Evolutionary conservation across 129 eudicot genomes (phyloP).

Genomic region (Chrysanthemum seticuspe): DNA sequence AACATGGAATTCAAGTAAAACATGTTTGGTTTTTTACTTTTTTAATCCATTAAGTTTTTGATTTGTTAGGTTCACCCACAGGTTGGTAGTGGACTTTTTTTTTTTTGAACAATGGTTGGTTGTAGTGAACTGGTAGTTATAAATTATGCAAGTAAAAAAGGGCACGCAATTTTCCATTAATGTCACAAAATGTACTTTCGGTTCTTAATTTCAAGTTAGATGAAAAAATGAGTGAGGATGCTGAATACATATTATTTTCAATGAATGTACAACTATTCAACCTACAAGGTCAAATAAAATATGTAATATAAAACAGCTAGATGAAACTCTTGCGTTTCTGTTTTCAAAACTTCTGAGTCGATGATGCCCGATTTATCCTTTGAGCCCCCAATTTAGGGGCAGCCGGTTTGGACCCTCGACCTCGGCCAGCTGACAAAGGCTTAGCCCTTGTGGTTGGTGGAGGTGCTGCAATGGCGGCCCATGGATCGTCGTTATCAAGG

Average conservation of each 20-base stretch:
- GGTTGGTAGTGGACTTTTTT: neutral
- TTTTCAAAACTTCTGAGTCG: conserved; percentile 51
- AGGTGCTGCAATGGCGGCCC: conserved; percentile 99
- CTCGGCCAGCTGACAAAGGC: conserved; percentile 77
- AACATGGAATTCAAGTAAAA: too few species aligned
- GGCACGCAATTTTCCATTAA: neutral
- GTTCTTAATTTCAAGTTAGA: conserved; percentile 15
- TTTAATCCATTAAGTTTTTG: neutral
- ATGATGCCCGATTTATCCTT: conserved; percentile 77
- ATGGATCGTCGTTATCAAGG: conserved; percentile 57
- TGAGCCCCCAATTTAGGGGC: conserved; percentile 86
- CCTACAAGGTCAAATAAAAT: conserved; percentile 30
- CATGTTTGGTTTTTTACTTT: too few species aligned
- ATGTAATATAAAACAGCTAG: conserved; percentile 22
- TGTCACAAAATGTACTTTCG: neutral
- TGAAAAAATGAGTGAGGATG: conserved; percentile 14
- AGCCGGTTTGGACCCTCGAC: conserved; percentile 70
- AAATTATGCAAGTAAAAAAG: neutral
- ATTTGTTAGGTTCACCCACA: neutral
- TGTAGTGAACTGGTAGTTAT: neutral
- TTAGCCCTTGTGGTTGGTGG: conserved; percentile 81
- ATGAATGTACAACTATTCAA: conserved; percentile 29
- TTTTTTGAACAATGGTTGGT: neutral
- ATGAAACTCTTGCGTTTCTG: conserved; percentile 1
- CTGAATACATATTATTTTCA: conserved; percentile 29